Evolutionary conservation across 352 stramenopile genomes (phyloP).

Genomic region (Phytopythium helicoides): DNA sequence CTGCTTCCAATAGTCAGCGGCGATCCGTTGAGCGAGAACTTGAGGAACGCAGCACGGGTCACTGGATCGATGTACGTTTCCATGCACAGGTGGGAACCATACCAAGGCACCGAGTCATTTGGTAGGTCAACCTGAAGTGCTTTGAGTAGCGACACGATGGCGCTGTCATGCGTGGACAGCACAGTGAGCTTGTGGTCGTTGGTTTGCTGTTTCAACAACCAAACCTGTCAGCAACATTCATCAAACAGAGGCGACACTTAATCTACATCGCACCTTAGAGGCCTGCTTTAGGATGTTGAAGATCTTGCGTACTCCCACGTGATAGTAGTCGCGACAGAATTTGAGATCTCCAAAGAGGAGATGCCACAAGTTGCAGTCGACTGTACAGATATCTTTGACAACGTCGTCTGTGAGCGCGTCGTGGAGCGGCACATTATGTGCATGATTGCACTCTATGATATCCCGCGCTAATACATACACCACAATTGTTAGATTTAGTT

Average conservation of each 20-base stretch:
- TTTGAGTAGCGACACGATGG: conserved; percentile 20
- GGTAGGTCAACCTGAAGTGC: conserved; percentile 16
- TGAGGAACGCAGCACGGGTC: conserved; percentile 3
- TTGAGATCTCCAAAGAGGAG: conserved; percentile 16
- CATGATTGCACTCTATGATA: conserved; percentile 20
- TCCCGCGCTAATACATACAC: conserved; percentile 14
- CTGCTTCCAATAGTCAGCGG: conserved; percentile 3
- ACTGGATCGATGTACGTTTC: conserved; percentile 9
- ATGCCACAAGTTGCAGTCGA: conserved; percentile 25
- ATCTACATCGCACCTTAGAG: conserved; percentile 3
- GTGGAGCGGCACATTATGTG: conserved; percentile 15
- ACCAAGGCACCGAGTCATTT: conserved; percentile 6
- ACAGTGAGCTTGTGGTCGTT: conserved; percentile 16
- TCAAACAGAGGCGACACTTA: not conserved
- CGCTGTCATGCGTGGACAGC: conserved; percentile 25
- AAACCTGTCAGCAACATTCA: not conserved
- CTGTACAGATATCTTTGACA: conserved; percentile 8
- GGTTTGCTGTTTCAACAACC: conserved; percentile 1
- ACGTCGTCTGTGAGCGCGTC: conserved; percentile 14
- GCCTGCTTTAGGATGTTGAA: conserved; percentile 4
- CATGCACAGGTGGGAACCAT: conserved; percentile 12
- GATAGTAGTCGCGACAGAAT: conserved; percentile 16
- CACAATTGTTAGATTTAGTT: not conserved
- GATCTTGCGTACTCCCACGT: conserved; percentile 8
- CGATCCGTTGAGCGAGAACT: conserved; percentile 4